Base-by-base conservation (phyloP, 1,284 basidiomycete genomes). In the Ustilago nuda region DNA sequence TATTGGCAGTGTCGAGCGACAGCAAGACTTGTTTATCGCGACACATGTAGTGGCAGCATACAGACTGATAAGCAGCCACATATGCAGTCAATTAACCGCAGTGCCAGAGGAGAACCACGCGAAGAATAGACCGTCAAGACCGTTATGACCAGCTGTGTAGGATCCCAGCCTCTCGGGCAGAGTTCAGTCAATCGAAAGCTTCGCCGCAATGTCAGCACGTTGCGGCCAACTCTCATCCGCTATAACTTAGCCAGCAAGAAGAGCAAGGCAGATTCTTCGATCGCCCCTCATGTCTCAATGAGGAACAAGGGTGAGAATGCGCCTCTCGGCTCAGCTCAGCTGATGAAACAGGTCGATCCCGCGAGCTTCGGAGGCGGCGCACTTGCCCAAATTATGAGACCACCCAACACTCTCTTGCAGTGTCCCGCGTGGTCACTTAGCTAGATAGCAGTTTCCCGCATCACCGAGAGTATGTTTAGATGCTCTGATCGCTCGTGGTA, bases 101-200 rank as follows among this genome's bases (percentile, higher is more conserved):
- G 1, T 50, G 48, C 23, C 12, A 55, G 27, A 30, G 13, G 35
- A 52, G 51, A 23, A n/a, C 46, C 37, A 43, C 48, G 51, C 11
- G 13, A 55, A 53, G 37, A 27, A 15, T 32, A 60, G 56, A 37
- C 67, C 62, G 67, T 65, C 62, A 65, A 70, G 67, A 3, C 67
- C 67, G 62, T 43, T 65, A 65, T 48, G 35, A 23, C 67, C 57
- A 57, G 37, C 39, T 50, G 27, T 27, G 23, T 50, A 27, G 32
- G 27, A 27, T 19, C 43, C 19, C 19, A 45, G 5, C 43, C 43
- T 45, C 6, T 7, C n/a, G 5, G n/a, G 7, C 19, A 45, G 8
- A 17, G n/a, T 17, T 45, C 19, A 45, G 43, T 32, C 27, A 45
- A 30, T 41, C 55, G 36, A 27, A 15, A n/a, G 39, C 19, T n/a